phyloP scores from a whole-genome alignment of 2,329 filamentous ascomycete species.

The Talaromyces piceae region DNA sequence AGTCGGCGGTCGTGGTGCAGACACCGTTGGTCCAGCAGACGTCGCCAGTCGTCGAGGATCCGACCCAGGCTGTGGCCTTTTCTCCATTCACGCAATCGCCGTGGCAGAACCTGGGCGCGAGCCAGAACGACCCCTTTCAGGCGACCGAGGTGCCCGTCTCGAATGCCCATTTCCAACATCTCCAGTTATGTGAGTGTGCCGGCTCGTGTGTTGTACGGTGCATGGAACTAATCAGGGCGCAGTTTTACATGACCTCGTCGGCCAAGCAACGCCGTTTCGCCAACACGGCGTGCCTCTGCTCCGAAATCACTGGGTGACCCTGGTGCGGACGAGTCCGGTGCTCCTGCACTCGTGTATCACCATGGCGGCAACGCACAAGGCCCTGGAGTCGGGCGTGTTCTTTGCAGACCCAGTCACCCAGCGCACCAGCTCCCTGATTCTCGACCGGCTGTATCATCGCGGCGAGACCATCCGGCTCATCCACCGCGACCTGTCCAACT shows the following conservation, averaged over 20 bases:
- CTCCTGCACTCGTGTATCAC: constrained; percentile 32
- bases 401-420: constrained; percentile 25
- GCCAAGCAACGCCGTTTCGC: constrained; percentile 29
- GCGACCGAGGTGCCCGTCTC: constrained; percentile 29
- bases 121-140: constrained; percentile 30
- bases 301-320: constrained; percentile 28
- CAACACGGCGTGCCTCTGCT: constrained; percentile 27
- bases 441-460: constrained; percentile 32
- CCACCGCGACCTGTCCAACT: constrained; percentile 31
- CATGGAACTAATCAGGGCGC: too few relatives aligned
- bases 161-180: constrained; percentile 30
- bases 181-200: constrained; percentile 32
- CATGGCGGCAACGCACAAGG: constrained; percentile 30
- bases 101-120: constrained; percentile 24
- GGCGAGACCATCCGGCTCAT: constrained; percentile 34
- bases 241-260: constrained; percentile 32
- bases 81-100: constrained; percentile 9
- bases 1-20: not conserved
- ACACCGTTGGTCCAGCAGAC: not conserved
- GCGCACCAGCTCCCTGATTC: constrained; percentile 23
- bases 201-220: too few relatives aligned
- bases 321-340: constrained; percentile 30
- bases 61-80: constrained; percentile 7
- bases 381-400: constrained; percentile 26
- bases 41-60: constrained; percentile 1